phyloP scores from a whole-genome alignment of 192 early-diverging fungal species.

The Gigaspora rosea region DNA sequence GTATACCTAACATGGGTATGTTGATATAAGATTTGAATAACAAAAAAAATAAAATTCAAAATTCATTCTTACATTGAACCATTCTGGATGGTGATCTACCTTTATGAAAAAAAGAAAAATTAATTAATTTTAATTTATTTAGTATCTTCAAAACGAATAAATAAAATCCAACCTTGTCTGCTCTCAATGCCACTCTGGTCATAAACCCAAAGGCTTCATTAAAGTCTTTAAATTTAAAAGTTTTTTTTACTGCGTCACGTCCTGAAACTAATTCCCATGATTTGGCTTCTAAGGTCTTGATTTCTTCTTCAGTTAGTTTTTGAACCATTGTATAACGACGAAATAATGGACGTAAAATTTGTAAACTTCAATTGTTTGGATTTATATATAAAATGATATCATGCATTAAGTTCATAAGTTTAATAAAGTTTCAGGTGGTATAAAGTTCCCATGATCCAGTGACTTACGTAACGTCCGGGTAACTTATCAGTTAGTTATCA shows the following conservation, averaged over 20 bases:
- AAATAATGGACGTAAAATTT: no score
- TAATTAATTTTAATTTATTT: neutral
- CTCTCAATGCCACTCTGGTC: constrained; percentile 83
- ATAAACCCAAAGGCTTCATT: constrained; percentile 93
- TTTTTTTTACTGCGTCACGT: constrained; percentile 76
- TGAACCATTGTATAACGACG: neutral
- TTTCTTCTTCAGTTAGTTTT: constrained; percentile 48
- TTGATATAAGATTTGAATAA: constrained; percentile 1
- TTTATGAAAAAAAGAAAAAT: neutral
- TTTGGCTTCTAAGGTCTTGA: constrained; percentile 34
- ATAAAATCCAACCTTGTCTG: constrained; percentile 67
- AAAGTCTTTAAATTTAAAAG: constrained; percentile 81
- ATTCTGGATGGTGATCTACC: constrained; percentile 92
- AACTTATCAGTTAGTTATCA: no score
- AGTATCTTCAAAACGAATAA: neutral
- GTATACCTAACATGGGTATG: constrained; percentile 70
- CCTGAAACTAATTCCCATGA: constrained; percentile 59
- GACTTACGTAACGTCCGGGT: no score
- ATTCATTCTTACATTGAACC: constrained; percentile 70
- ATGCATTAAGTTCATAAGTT: no score
- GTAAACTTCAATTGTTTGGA: no score
- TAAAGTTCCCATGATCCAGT: no score
- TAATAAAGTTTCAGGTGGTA: no score
- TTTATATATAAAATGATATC: no score
- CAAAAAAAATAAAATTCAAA: neutral